Percentiles rank a stretch among this genome's conserved stretches.
phyloP scores from a whole-genome alignment of 2,329 filamentous ascomycete genomes.

The Alternaria sp. region DNA sequence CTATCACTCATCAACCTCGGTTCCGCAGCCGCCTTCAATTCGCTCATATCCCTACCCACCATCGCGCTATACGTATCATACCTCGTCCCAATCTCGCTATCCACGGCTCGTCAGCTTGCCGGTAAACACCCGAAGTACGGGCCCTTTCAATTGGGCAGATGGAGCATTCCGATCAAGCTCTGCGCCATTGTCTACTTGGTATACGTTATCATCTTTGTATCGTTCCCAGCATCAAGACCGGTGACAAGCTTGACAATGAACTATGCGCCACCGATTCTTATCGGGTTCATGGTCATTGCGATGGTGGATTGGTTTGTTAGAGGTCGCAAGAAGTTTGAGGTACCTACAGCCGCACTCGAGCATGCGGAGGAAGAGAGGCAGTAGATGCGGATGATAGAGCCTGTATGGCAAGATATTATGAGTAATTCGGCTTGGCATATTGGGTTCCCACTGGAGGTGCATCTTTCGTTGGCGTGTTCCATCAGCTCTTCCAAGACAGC shows the following conservation, averaged over 20 bases:
- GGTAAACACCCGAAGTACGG: constrained; percentile 15
- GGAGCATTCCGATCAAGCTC: constrained; percentile 44
- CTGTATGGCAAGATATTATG: not conserved
- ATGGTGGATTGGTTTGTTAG: constrained; percentile 22
- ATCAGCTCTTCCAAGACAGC: too few species aligned
- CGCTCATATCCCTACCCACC: constrained; percentile 40
- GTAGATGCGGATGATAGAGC: not conserved
- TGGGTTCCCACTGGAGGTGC: too few species aligned
- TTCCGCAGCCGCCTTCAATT: constrained; percentile 47
- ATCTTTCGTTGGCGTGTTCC: too few species aligned
- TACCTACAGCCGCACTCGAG: constrained; percentile 8
- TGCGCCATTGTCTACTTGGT: constrained; percentile 39
- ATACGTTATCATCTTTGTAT: constrained; percentile 46
- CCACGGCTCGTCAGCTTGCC: constrained; percentile 25
- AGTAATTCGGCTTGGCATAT: not conserved
- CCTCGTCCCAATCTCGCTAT: constrained; percentile 30
- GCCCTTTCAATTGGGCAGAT: constrained; percentile 43
- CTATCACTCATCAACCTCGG: constrained; percentile 52
- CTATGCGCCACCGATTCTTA: constrained; percentile 19
- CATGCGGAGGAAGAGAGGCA: not conserved
- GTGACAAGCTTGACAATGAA: constrained; percentile 26
- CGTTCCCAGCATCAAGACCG: constrained; percentile 32
- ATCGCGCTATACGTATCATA: constrained; percentile 35
- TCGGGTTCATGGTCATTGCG: constrained; percentile 16
- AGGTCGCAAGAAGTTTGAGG: constrained; percentile 21